These are phyloP conservation scores for Populus hybrid DNA, from an alignment of 441 rosid species.

Conservation along the genomic window DNA sequence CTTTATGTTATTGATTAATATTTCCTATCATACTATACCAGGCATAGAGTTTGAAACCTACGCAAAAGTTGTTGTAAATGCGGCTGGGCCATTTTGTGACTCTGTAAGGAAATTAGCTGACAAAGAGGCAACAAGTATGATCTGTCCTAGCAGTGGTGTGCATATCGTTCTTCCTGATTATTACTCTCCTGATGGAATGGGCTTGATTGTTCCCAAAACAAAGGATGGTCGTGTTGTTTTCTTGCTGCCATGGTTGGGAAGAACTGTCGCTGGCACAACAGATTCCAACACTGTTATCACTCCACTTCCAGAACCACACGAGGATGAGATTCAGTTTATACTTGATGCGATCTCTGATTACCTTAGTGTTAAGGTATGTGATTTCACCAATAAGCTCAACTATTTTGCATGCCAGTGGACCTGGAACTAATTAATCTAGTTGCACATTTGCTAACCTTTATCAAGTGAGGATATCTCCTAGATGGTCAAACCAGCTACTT, in stretches of 20 bases:
- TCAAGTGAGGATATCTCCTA: background rate
- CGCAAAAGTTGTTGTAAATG: conserved; percentile 90
- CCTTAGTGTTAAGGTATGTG: conserved; percentile 68
- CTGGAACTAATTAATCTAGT: background rate
- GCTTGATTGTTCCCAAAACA: conserved; percentile 96
- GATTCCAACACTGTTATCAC: conserved; percentile 87
- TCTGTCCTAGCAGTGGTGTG: conserved; percentile 95
- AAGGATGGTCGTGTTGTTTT: conserved; percentile 96
- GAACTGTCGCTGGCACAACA: conserved; percentile 95
- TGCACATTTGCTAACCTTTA: background rate
- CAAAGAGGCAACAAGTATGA: conserved; percentile 62
- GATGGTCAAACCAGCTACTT: too few relatives aligned
- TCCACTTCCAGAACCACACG: conserved; percentile 88
- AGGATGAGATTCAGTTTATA: conserved; percentile 95
- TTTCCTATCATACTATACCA: conserved; percentile 24
- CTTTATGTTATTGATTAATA: conserved; percentile 5
- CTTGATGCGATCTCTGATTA: conserved; percentile 92
- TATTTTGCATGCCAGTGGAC: background rate
- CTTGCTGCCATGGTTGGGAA: conserved; percentile 97
- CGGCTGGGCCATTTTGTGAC: conserved; percentile 96
- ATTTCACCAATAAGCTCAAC: background rate
- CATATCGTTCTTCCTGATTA: conserved; percentile 93
- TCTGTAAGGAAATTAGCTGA: conserved; percentile 78
- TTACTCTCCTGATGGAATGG: conserved; percentile 99
- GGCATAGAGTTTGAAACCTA: conserved; percentile 81